Conservation (phyloP, 306 rosid genomes). For the Vigna radiata region DNA sequence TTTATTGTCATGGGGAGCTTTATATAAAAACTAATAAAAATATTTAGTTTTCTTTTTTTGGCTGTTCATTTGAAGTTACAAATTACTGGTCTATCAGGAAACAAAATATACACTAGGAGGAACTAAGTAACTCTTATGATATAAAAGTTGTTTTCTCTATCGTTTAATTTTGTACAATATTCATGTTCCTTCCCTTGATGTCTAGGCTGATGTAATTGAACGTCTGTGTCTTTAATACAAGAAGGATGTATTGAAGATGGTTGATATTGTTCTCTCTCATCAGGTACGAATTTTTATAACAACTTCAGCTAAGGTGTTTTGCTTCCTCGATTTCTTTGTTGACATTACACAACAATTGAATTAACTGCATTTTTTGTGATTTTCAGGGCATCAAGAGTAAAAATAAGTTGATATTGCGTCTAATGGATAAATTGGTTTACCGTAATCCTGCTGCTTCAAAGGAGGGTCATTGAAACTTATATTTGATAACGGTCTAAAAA, state of each 20-base stretch:
- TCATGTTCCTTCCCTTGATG: slow-evolving; percentile 35
- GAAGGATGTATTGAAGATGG: slow-evolving; percentile 88
- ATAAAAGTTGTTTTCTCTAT: slow-evolving; percentile 32
- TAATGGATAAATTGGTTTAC: slow-evolving; percentile 96
- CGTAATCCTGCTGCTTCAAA: slow-evolving; percentile 98
- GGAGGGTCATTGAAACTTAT: too few relatives aligned
- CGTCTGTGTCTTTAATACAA: slow-evolving; percentile 89
- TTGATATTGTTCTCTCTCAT: slow-evolving; percentile 94
- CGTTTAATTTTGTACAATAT: slow-evolving; percentile 40
- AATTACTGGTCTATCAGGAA: slow-evolving; percentile 25
- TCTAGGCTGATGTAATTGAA: slow-evolving; percentile 97
- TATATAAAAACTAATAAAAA: slow-evolving; percentile 21
- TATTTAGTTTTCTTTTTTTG: slow-evolving; percentile 19
- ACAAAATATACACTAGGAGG: slow-evolving; percentile 30
- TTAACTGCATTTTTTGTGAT: slow-evolving; percentile 44
- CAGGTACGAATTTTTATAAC: slow-evolving; percentile 63
- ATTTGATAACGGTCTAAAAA: too few relatives aligned
- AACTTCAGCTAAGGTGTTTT: slow-evolving; percentile 40
- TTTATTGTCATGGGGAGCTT: not conserved
- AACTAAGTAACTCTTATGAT: slow-evolving; percentile 27
- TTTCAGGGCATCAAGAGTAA: slow-evolving; percentile 93
- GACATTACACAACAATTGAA: slow-evolving; percentile 36
- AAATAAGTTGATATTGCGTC: slow-evolving; percentile 89
- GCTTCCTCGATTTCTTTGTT: slow-evolving; percentile 37
- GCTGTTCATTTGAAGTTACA: slow-evolving; percentile 16